A percentile compares a stretch with the other conserved stretches of the same genome.
Evolutionary conservation across 2,329 filamentous ascomycete genomes (phyloP).

Genomic region (Septoria petroselini): DNA sequence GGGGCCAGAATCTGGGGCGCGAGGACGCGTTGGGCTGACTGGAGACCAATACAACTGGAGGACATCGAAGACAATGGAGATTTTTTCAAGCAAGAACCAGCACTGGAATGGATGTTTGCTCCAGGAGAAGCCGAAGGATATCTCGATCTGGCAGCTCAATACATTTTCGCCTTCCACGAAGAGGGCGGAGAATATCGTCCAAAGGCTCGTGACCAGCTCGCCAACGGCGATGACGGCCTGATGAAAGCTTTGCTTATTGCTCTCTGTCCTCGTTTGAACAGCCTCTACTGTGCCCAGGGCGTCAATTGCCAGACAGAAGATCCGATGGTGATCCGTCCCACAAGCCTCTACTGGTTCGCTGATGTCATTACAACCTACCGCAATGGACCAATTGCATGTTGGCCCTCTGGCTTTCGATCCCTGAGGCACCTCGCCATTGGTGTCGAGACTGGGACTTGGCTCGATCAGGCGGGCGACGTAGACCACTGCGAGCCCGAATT

Average conservation of each 20-base stretch:
- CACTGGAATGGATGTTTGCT: neutral
- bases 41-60: neutral
- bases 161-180: neutral
- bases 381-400: too few relatives aligned
- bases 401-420: neutral
- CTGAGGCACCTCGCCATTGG: neutral
- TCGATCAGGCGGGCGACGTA: neutral
- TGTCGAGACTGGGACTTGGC: neutral
- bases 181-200: neutral
- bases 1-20: neutral
- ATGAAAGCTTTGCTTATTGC: neutral
- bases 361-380: neutral
- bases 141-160: neutral
- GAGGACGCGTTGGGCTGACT: neutral
- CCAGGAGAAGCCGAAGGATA: neutral
- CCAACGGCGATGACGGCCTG: neutral
- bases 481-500: neutral
- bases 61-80: neutral
- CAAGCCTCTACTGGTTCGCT: neutral
- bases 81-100: neutral
- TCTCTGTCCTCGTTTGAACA: conserved; percentile 1
- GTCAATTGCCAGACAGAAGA: too few relatives aligned
- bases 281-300: neutral
- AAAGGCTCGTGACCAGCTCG: neutral
- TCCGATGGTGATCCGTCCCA: too few relatives aligned